Evolutionary conservation across 768 basidiomycete species (phyloP).

Genomic region (Tulasnella sp.): DNA sequence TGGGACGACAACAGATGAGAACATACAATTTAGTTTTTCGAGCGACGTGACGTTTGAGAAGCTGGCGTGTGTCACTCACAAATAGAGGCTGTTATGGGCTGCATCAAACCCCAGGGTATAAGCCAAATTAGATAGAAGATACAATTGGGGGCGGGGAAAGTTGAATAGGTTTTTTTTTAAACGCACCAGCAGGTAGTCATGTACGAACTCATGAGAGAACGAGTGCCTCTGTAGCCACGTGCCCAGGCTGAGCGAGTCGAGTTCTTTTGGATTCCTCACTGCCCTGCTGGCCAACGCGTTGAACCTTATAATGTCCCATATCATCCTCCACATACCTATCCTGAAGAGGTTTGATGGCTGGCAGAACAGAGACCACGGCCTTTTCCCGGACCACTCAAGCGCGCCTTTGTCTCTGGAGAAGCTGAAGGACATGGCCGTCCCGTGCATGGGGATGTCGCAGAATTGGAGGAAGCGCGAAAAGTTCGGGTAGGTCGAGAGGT

Average conservation of each 20-base stretch:
- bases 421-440: conserved; percentile 69
- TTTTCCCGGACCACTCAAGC: conserved; percentile 71
- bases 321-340: conserved; percentile 56
- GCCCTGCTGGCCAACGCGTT: conserved; percentile 53
- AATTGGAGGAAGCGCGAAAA: conserved; percentile 55
- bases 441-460: conserved; percentile 39
- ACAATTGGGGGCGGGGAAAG: no score
- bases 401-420: conserved; percentile 56
- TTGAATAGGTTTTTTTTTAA: background rate
- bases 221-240: conserved; percentile 49
- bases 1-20: no score
- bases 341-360: conserved; percentile 51
- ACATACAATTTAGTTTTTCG: no score
- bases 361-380: conserved; percentile 50
- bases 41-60: background rate
- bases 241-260: conserved; percentile 29
- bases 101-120: no score
- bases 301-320: conserved; percentile 62
- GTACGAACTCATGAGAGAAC: conserved; percentile 55
- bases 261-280: conserved; percentile 25
- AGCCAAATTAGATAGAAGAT: no score
- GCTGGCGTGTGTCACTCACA: conserved; percentile 22
- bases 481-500: conserved; percentile 67
- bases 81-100: conserved; percentile 74
- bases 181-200: conserved; percentile 64